Conservation (phyloP, 257 asterid genomes). For the Ehretia macrophylla region DNA sequence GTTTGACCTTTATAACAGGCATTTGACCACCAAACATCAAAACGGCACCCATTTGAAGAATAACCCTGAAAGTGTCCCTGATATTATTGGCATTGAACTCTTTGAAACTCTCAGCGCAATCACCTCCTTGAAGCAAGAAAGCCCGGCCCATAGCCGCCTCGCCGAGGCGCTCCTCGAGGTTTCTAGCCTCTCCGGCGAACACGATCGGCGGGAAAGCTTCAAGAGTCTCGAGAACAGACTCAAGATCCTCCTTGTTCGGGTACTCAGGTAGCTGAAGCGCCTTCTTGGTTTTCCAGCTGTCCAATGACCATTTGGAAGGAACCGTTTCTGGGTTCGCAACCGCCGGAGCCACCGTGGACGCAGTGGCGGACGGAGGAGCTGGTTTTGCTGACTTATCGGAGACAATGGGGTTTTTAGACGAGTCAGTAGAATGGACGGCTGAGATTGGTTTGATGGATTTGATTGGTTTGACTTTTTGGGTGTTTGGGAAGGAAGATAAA, state of each 20-base stretch:
- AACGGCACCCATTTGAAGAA: constrained; percentile 83
- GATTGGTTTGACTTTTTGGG: constrained; percentile 11
- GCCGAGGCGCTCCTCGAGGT: constrained; percentile 60
- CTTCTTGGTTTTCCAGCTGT: constrained; percentile 49
- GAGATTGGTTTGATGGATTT: constrained; percentile 38
- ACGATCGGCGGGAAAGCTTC: constrained; percentile 67
- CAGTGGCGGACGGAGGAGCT: constrained; percentile 22
- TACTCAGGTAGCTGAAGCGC: constrained; percentile 55
- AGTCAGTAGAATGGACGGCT: constrained; percentile 42
- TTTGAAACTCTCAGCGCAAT: constrained; percentile 86
- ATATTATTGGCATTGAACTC: constrained; percentile 74
- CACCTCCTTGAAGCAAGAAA: constrained; percentile 75
- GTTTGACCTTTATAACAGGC: constrained; percentile 62
- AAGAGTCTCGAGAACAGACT: constrained; percentile 50
- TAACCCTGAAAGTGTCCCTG: constrained; percentile 69
- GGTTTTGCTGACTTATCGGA: constrained; percentile 20
- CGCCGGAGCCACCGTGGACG: constrained; percentile 5
- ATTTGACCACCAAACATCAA: constrained; percentile 78
- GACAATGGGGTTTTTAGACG: constrained; percentile 18
- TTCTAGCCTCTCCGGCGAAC: constrained; percentile 82
- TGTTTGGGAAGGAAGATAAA: constrained; percentile 12
- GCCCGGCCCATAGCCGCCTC: constrained; percentile 85
- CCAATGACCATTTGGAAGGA: constrained; percentile 31
- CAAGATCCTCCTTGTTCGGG: constrained; percentile 38
- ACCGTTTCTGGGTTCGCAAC: constrained; percentile 7